Base-by-base conservation (phyloP, 176 grass and related monocot genomes). In the Musa schizocarpa region DNA sequence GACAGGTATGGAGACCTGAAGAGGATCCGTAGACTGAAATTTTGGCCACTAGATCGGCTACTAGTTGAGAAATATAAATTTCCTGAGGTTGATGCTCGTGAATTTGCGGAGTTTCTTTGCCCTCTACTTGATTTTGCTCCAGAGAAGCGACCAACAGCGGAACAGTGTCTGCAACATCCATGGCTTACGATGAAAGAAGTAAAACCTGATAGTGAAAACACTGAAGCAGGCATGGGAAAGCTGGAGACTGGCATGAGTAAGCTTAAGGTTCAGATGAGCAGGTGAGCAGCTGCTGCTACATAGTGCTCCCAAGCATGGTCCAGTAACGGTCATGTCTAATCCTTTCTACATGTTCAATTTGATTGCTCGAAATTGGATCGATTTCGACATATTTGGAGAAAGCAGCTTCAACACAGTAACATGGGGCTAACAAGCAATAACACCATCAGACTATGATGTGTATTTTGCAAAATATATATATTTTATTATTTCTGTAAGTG, bases 1-100 rank as follows among this genome's bases (percentile, higher is more conserved):
- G 93, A 97, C 13, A 90, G 90, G 25, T 84, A 97, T 65, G 93
- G 93, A 79, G 93, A 97, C 81, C 73, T 97, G 52, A 97, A 97
- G 84, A 83, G 90, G 77, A 97, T 93, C 85, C 84, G 90, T 74
- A 84, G 93, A 65, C 88, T 97, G 53, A 90, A 90, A 75, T 85
- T 88, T 75, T 88, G 81, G 70, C 89, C 86, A 68, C 24, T 93
- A 54, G 93, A 93, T 74, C 83, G 83, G 58, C 77, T 97, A 58
- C 74, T 97, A 34, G 71, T 88, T 48, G 93, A 97, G 75, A 92
- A 90, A 82, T 88, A 97, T 63, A 85, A 85, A 80, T 83, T 89
- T 77, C 53, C 87, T 24, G 83, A 93, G 84, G 77, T 79, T 25
- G 90, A 87, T 77, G 88, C 83, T 2, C 83, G 25, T 13, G 85